Evolutionary conservation across 2,329 filamentous ascomycete species (phyloP), one percentile per base, ranked within the genome.

Genomic region (Penicillium janthinellum): DNA sequence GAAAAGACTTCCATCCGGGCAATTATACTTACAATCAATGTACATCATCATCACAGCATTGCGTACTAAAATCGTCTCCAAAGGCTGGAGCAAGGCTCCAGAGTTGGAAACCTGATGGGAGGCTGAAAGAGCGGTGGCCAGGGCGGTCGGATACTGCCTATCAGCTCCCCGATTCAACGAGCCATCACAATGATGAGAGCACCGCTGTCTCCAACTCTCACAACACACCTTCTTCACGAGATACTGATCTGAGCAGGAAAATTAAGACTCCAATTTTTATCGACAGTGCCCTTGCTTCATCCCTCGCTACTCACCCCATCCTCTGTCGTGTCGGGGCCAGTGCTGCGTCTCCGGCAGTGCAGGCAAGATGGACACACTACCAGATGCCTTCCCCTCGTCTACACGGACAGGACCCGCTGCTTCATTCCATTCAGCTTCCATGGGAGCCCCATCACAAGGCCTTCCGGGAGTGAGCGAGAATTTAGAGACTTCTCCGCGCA

Each of bases 361-460:
- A 35, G 41, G 52, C 59, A 17, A 56, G 47, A 57, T 74, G 72
- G 71, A 72, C 50, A 66, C 64, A 25, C 62, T 66, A 51, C 59
- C 67, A 25, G 71, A 74, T 54, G 65, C 69, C 25, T 68, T 67
- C 57, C 66, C 68, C 49, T 62, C 62, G n/a, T 47, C 44, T 38
- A 65, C 61, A 34, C 65, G 65, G 37, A 28, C 60, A 25, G 56
- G 17, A 38, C 47, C n/a, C 20, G 60, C 45, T 14, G 50, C 38
- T 20, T 56, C 58, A 22, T 62, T 62, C 38, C 52, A 54, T 20
- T 47, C 62, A 35, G 59, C 63, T 45, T 48, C 50, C 22, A 14
- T 53, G 34, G 54, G 55, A 11, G 12, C 38, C 10, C 54, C 57
- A 12, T 12, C 42, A 6, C 20, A 54, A 15, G 55, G 48, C 6